Evolutionary conservation across 805 yeast genomes (phyloP).

Genomic region (Barnettozyma vustinii): DNA sequence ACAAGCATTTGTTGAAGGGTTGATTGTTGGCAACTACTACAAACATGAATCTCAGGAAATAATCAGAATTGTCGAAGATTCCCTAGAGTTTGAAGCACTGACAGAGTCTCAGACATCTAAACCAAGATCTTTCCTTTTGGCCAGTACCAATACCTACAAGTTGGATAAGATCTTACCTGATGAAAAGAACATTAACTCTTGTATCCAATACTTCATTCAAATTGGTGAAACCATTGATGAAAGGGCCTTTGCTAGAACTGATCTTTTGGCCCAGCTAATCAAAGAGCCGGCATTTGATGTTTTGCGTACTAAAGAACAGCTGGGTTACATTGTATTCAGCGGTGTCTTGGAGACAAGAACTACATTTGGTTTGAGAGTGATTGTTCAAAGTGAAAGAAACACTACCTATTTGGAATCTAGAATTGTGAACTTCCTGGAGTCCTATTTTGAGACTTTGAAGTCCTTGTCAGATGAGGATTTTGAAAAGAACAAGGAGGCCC

Average conservation of each 20-base stretch:
- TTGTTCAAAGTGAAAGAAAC: slow-evolving; percentile 80
- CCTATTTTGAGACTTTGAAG: slow-evolving; percentile 40
- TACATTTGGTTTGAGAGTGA: slow-evolving; percentile 62
- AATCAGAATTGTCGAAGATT: slow-evolving; percentile 35
- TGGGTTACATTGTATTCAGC: slow-evolving; percentile 90
- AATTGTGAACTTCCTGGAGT: slow-evolving; percentile 58
- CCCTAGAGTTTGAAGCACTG: slow-evolving; percentile 34
- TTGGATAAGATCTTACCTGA: slow-evolving; percentile 54
- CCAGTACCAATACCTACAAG: slow-evolving; percentile 35
- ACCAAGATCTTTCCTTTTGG: slow-evolving; percentile 38
- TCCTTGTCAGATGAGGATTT: slow-evolving; percentile 61
- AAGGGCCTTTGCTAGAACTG: slow-evolving; percentile 46
- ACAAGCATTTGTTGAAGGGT: slow-evolving; percentile 63
- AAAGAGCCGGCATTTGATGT: slow-evolving; percentile 88
- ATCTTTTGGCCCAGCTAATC: slow-evolving; percentile 64
- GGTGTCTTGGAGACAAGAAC: slow-evolving; percentile 67
- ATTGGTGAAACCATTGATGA: slow-evolving; percentile 46
- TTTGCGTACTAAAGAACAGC: slow-evolving; percentile 87
- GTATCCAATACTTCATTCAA: slow-evolving; percentile 75
- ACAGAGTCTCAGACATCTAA: slow-evolving; percentile 40
- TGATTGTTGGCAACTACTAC: slow-evolving; percentile 70
- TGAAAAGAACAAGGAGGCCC: slow-evolving; percentile 60
- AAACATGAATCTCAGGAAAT: slow-evolving; percentile 49
- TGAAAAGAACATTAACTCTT: slow-evolving; percentile 70
- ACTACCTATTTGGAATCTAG: slow-evolving; percentile 71